These are phyloP conservation scores for Phaeodactylum tricornutum DNA, from an alignment of 108 stramenopile genomes.

Conservation along the genomic window DNA sequence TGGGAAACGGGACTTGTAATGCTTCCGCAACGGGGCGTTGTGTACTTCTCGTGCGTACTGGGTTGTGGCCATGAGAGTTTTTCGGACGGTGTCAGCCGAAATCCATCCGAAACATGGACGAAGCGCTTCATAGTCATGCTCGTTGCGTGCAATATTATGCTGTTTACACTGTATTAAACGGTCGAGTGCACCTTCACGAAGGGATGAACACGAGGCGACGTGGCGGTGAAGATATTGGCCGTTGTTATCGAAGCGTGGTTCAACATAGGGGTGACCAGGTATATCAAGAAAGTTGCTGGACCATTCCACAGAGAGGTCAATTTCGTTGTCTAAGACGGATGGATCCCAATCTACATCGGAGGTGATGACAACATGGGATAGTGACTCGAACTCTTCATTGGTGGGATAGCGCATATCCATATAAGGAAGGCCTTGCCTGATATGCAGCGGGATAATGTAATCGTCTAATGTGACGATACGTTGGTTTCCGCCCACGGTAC, in stretches of 20 bases:
- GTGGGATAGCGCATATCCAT: constrained; percentile 1
- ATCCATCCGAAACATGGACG: constrained; percentile 10
- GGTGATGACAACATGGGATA: constrained; percentile 12
- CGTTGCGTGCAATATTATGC: no score
- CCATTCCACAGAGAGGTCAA: no score
- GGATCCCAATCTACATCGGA: constrained; percentile 17
- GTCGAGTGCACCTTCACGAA: no score
- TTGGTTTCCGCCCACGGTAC: constrained; percentile 10
- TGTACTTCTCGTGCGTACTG: constrained; percentile 1
- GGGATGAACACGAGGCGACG: no score
- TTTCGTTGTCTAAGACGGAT: constrained; percentile 1
- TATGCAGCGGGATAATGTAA: constrained; percentile 2
- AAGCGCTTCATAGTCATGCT: not conserved
- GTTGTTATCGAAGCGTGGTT: no score
- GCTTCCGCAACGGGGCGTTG: constrained; percentile 1
- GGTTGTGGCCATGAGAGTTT: not conserved
- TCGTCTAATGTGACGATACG: constrained; percentile 10
- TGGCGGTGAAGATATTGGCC: no score
- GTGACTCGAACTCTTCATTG: not conserved
- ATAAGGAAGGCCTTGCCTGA: constrained; percentile 1
- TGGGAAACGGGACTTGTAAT: constrained; percentile 6
- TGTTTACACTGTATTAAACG: no score
- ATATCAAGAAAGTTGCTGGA: no score
- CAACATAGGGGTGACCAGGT: no score
- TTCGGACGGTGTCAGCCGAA: constrained; percentile 4